Conservation (phyloP, 2,329 filamentous ascomycete genomes). For the Verticillium isaacii region DNA sequence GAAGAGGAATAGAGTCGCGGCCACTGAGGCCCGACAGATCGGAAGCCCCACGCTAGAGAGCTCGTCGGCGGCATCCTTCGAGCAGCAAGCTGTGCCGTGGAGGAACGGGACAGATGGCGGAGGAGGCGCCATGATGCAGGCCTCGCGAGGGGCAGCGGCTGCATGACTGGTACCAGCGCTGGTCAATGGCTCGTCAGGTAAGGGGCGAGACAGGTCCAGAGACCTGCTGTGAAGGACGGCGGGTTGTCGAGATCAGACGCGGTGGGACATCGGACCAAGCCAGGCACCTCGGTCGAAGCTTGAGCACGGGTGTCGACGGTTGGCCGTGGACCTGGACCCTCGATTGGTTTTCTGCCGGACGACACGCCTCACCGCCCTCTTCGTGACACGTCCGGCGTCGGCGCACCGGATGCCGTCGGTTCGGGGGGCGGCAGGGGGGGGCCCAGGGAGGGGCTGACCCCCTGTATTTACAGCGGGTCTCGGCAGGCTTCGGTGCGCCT, state of each 20-base stretch:
- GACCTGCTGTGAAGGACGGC: too few species aligned
- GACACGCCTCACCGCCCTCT: neutral
- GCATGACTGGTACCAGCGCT: neutral
- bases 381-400: neutral
- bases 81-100: neutral
- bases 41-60: neutral
- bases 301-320: neutral
- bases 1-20: slow-evolving; percentile 1
- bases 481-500: neutral
- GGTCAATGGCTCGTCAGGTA: too few species aligned
- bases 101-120: neutral
- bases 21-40: neutral
- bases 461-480: neutral
- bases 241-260: too few species aligned
- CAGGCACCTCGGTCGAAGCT: neutral
- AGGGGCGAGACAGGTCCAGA: too few species aligned
- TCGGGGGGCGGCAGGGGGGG: neutral
- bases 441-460: neutral
- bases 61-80: neutral
- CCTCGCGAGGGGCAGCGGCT: neutral
- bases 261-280: neutral
- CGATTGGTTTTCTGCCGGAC: neutral
- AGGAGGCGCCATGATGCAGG: slow-evolving; percentile 1
- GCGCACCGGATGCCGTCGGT: neutral
- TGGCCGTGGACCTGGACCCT: neutral